Evolutionary conservation across 805 yeast genomes (phyloP).

Genomic region (Candida sithepensis): DNA sequence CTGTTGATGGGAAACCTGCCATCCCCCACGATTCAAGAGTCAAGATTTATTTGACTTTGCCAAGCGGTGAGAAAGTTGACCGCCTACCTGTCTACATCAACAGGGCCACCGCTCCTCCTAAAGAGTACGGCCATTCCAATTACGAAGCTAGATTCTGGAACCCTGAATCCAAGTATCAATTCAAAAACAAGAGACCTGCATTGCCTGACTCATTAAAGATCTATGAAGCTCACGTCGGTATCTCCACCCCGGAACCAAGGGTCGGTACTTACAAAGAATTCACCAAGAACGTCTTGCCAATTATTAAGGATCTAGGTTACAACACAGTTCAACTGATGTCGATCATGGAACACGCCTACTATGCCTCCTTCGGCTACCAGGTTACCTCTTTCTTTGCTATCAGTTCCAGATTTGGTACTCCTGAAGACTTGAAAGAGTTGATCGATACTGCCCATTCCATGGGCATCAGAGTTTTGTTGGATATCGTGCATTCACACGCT

Average conservation of each 20-base stretch:
- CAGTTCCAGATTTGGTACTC: conserved; percentile 89
- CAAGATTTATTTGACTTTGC: conserved; percentile 61
- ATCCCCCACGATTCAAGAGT: conserved; percentile 81
- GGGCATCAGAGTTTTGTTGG: conserved; percentile 83
- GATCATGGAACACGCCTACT: conserved; percentile 97
- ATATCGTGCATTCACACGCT: conserved; percentile 94
- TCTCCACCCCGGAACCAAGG: conserved; percentile 84
- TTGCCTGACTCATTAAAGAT: conserved; percentile 58
- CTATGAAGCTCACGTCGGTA: conserved; percentile 95
- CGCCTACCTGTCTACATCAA: conserved; percentile 87
- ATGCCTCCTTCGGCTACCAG: conserved; percentile 98
- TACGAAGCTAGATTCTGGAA: conserved; percentile 96
- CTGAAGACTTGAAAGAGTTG: conserved; percentile 88
- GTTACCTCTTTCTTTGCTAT: conserved; percentile 88
- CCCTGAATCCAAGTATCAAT: conserved; percentile 54
- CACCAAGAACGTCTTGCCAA: conserved; percentile 75
- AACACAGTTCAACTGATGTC: conserved; percentile 97
- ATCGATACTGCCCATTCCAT: conserved; percentile 87
- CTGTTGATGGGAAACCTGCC: conserved; percentile 52
- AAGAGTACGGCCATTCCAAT: conserved; percentile 40
- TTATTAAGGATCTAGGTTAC: conserved; percentile 80
- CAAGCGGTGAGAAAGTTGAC: conserved; percentile 68
- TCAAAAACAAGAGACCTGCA: conserved; percentile 63
- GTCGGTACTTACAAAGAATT: conserved; percentile 85
- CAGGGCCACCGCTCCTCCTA: conserved; percentile 74